Base-by-base conservation (phyloP, 2,329 filamentous ascomycete genomes). In the Arthroderma sp. region DNA sequence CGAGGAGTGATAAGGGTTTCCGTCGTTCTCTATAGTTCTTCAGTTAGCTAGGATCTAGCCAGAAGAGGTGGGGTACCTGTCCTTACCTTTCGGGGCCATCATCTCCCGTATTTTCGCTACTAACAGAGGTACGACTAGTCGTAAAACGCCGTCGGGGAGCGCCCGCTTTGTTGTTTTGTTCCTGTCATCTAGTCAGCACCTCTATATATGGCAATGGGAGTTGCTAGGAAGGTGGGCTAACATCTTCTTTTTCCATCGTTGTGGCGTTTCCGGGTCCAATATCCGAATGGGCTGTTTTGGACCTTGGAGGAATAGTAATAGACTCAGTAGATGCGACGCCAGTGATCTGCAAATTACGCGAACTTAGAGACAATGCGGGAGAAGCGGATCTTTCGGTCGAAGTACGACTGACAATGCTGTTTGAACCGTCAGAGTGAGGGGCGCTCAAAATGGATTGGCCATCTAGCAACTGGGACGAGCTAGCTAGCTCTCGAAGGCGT, bases 401-500 rank as follows among this genome's bases (percentile, higher is more conserved):
- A 60, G 72, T 71, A 15, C 66, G 66, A 56, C 71, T 73, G 4
- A 63, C 62, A 49, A 73, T 55, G 56, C 70, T 73, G 1, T 64
- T 64, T 25, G 64, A 59, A n/a, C 68, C 63, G 44, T 70, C 69
- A 7, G 63, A 66, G 19, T 58, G 56, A 17, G 33, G 55, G 1
- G 53, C 55, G 28, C 55, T 59, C n/a, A 55, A 53, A 25, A 49
- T 38, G 15, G 21, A 56, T 21, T 47, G 53, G 33, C 47, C 23
- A 19, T 58, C 33, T 43, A 84, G 73, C 39, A 91, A 76, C 19
- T 86, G 83, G 37, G 84, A 86, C 65, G 82, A 87, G 59, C 82
- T 91, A n/a, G 88, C 89, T 58, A 95, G 77, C 70, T 96, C 90
- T 43, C 91, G 83, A 35, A 94, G 79, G 61, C 86, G 84, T 66